phyloP scores from a whole-genome alignment of 2,329 filamentous ascomycete genomes.

The Calonectria pauciramosa region DNA sequence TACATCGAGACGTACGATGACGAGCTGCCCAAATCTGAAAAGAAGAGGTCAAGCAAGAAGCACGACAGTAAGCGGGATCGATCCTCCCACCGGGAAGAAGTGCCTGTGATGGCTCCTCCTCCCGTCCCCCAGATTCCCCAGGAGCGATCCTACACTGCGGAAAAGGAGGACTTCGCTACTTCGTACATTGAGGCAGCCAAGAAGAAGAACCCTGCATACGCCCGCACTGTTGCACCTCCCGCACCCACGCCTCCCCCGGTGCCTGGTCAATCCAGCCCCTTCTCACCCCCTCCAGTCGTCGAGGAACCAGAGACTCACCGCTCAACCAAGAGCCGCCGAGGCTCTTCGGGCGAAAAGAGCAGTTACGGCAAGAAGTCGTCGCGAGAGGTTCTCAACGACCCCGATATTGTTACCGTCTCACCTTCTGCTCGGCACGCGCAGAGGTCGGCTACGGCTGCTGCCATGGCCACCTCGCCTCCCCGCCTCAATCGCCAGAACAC shows the following conservation, averaged over 20 bases:
- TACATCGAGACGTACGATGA: slow-evolving; percentile 54
- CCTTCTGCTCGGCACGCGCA: slow-evolving; percentile 48
- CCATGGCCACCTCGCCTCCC: slow-evolving; percentile 50
- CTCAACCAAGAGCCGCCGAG: slow-evolving; percentile 50
- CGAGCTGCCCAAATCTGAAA: slow-evolving; percentile 48
- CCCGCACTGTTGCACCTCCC: slow-evolving; percentile 47
- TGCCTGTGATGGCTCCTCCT: slow-evolving; percentile 37
- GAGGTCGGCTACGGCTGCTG: slow-evolving; percentile 43
- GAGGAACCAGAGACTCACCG: slow-evolving; percentile 51
- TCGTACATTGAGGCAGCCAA: slow-evolving; percentile 50
- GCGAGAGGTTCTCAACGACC: slow-evolving; percentile 50
- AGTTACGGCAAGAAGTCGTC: slow-evolving; percentile 49
- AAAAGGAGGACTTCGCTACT: slow-evolving; percentile 35
- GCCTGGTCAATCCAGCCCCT: slow-evolving; percentile 32
- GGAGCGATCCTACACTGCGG: slow-evolving; percentile 26
- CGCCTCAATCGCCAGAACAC: slow-evolving; percentile 51
- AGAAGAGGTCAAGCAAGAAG: slow-evolving; percentile 58
- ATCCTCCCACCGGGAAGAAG: slow-evolving; percentile 51
- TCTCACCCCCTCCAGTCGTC: slow-evolving; percentile 46
- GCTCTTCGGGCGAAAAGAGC: slow-evolving; percentile 50
- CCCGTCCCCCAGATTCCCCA: slow-evolving; percentile 32
- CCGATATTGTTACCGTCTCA: slow-evolving; percentile 46
- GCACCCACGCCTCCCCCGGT: slow-evolving; percentile 53
- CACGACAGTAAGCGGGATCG: slow-evolving; percentile 55
- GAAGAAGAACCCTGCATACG: slow-evolving; percentile 42